A percentile compares a stretch with the other conserved stretches of the same genome.
Conservation (phyloP, 805 yeast species). For the Clavispora phyllophila region DNA sequence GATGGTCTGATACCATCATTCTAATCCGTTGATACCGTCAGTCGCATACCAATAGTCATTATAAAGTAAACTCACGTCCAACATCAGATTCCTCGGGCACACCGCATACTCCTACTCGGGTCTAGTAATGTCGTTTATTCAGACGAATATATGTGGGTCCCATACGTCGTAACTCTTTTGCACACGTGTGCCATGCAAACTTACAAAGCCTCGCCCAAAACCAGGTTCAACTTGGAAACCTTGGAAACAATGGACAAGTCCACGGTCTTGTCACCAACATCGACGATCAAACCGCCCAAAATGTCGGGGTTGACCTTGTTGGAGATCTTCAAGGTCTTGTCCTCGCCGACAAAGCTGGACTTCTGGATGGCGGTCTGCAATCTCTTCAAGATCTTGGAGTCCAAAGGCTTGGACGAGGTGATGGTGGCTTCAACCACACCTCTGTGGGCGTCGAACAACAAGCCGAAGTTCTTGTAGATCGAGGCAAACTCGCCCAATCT, state of each 20-base stretch:
- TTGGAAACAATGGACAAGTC: slow-evolving; percentile 84
- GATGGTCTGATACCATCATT: too few species aligned
- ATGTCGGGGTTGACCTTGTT: slow-evolving; percentile 86
- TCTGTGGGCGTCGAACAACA: slow-evolving; percentile 80
- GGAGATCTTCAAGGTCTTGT: slow-evolving; percentile 77
- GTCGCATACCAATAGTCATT: too few species aligned
- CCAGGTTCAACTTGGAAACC: slow-evolving; percentile 84
- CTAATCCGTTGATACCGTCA: too few species aligned
- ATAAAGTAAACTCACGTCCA: too few species aligned
- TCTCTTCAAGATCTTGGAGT: slow-evolving; percentile 70
- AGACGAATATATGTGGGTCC: slow-evolving; percentile 1
- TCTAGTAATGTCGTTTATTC: neutral
- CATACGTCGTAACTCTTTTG: neutral
- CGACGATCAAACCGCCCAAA: slow-evolving; percentile 92
- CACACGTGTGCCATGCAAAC: slow-evolving; percentile 4
- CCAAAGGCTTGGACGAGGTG: slow-evolving; percentile 82
- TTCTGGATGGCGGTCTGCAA: slow-evolving; percentile 71
- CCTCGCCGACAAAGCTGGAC: slow-evolving; percentile 78
- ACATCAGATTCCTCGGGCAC: too few species aligned
- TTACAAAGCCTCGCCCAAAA: slow-evolving; percentile 81
- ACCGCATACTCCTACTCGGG: too few species aligned
- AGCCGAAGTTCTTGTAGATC: slow-evolving; percentile 65
- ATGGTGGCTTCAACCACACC: slow-evolving; percentile 92
- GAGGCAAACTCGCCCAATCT: slow-evolving; percentile 67
- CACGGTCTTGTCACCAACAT: slow-evolving; percentile 94